A percentile compares a stretch with the other conserved stretches of the same genome.
These are phyloP conservation scores for Anaeromyces robustus DNA, from an alignment of 192 early-diverging fungal species.

Conservation along the genomic window DNA sequence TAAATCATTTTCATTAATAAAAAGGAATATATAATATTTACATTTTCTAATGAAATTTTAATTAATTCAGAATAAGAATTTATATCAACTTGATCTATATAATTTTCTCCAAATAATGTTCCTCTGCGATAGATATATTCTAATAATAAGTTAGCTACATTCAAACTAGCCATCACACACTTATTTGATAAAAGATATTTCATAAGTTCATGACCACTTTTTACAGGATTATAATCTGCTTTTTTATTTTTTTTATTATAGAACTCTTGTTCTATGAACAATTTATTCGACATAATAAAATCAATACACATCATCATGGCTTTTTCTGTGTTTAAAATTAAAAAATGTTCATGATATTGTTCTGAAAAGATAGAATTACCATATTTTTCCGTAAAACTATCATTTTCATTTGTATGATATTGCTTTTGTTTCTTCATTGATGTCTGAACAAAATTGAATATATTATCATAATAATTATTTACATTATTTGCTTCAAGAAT, in stretches of 20 bases:
- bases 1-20: no score
- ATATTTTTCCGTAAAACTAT: background rate
- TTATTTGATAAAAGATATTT: conserved; percentile 16
- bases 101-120: background rate
- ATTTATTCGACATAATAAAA: conserved; percentile 9
- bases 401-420: background rate
- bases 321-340: conserved; percentile 38
- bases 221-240: conserved; percentile 5
- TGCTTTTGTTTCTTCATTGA: background rate
- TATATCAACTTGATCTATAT: conserved; percentile 1
- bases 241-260: conserved; percentile 9
- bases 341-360: conserved; percentile 25
- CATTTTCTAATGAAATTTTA: background rate
- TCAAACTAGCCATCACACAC: conserved; percentile 12
- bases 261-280: background rate
- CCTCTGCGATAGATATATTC: background rate
- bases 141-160: background rate
- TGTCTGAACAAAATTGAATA: background rate
- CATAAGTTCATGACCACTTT: conserved; percentile 14
- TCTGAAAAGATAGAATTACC: background rate
- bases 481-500: no score
- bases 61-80: background rate
- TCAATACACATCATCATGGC: conserved; percentile 24
- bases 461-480: background rate
- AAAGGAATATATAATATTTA: no score